phyloP scores from a whole-genome alignment of 1,284 basidiomycete genomes.

The Earliella scabrosa region DNA sequence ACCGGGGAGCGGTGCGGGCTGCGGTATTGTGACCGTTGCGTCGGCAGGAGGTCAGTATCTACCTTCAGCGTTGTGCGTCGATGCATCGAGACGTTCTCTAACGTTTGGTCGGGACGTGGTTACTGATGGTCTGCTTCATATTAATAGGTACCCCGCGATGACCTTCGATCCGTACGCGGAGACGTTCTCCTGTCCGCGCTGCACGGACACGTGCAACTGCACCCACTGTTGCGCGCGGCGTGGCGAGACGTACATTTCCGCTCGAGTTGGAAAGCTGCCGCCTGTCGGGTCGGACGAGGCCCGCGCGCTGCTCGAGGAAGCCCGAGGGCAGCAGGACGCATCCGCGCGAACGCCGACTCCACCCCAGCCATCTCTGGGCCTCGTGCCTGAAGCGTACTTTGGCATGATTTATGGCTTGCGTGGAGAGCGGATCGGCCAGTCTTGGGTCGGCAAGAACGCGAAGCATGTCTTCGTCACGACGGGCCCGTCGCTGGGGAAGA shows the following conservation, averaged over 20 bases:
- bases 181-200: conserved; percentile 32
- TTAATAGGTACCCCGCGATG: conserved; percentile 30
- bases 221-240: conserved; percentile 28
- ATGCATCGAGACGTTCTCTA: background rate
- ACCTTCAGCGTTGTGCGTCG: background rate
- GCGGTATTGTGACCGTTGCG: conserved; percentile 31
- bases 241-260: conserved; percentile 31
- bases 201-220: conserved; percentile 31
- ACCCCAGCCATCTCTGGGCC: conserved; percentile 2
- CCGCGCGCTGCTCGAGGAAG: conserved; percentile 12
- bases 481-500: background rate
- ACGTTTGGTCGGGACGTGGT: no score
- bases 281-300: conserved; percentile 13
- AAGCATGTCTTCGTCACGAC: conserved; percentile 8
- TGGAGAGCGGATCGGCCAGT: conserved; percentile 26
- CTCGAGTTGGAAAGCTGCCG: conserved; percentile 18
- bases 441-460: conserved; percentile 22
- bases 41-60: conserved; percentile 28
- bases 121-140: no score
- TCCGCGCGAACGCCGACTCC: conserved; percentile 4
- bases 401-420: conserved; percentile 27
- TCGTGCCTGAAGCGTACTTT: conserved; percentile 20
- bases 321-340: background rate
- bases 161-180: conserved; percentile 25
- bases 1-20: conserved; percentile 26